A percentile compares a stretch with the other conserved stretches of the same genome.
phyloP scores from a whole-genome alignment of 2,329 filamentous ascomycete genomes.

The Neopestalotiopsis sp. region DNA sequence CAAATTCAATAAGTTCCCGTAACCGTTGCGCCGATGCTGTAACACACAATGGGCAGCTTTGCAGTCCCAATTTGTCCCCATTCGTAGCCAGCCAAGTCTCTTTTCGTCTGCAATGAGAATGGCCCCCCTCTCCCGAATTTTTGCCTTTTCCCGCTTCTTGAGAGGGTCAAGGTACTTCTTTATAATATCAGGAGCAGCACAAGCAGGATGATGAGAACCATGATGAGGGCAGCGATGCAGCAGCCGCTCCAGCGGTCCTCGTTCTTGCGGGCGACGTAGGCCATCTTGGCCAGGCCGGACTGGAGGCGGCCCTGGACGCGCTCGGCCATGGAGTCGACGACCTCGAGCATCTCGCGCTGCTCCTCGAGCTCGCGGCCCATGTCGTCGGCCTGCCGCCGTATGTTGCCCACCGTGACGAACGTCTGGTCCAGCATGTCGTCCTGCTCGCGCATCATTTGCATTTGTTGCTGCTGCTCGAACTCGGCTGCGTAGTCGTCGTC shows the following conservation, averaged over 20 bases:
- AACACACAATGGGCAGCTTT: not conserved
- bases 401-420: constrained; percentile 88
- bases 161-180: constrained; percentile 21
- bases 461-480: constrained; percentile 90
- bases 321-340: constrained; percentile 84
- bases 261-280: constrained; percentile 83
- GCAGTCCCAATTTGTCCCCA: not conserved
- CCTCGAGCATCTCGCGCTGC: constrained; percentile 86
- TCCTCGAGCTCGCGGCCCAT: constrained; percentile 98
- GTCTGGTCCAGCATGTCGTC: constrained; percentile 92
- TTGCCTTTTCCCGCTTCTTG: not conserved
- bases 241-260: constrained; percentile 89
- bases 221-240: constrained; percentile 87
- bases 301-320: constrained; percentile 85
- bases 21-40: constrained; percentile 17
- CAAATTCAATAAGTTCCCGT: constrained; percentile 2
- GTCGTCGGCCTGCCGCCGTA: constrained; percentile 87
- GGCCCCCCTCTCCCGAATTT: not conserved
- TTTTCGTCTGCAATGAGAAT: not conserved
- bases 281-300: constrained; percentile 85
- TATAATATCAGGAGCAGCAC: constrained; percentile 73
- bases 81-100: not conserved
- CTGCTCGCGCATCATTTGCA: constrained; percentile 92
- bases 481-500: constrained; percentile 70
- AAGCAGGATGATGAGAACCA: constrained; percentile 85